Evolutionary conservation across 768 basidiomycete species (phyloP), one percentile per base, ranked within the genome.

Genomic region (Fibroporia radiculosa): DNA sequence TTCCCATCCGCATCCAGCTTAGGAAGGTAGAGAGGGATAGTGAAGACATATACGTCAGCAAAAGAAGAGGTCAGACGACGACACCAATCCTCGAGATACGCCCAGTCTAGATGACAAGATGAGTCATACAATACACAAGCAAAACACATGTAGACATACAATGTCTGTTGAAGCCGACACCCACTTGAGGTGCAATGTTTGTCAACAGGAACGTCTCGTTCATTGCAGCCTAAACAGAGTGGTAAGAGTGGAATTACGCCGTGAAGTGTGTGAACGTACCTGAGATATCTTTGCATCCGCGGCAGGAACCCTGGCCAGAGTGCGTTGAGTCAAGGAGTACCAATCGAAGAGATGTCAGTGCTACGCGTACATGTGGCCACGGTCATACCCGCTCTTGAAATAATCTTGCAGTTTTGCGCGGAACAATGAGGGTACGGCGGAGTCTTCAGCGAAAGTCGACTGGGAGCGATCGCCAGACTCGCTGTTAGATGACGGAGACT

Each of bases 161-260:
- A 59, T 98, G 93, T 44, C 96, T 74, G 59, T 98, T 99, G 72
- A 98, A 99, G 0, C 95, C 96, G 31, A 78, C 89, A 1, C 96
- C 96, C 20, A 99, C 92, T 73, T 99, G 96, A 33, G 96, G 96
- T 4, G 96, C 95, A 42, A 99, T 96, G 57, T 99, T 99, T 0
- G 90, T 83, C 35, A 99, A 66, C 27, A 90, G 67, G 63, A 99
- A 99, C 0, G 95, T 99, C 66, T 99, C 93, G 60, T 97, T 64
- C 95, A 97, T 98, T 8, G 95, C 95, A 44, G 76, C 74, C 73
- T 93, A 34, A 41, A 13, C 27, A 26, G 29, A 51, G 37, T 29
- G 24, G 13, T 12, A 24, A 16, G 23, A 24, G 39, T 31, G 16
- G 27, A 19, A 40, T 12, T 19, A 29, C 22, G 20, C 26, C n/a